phyloP scores from a whole-genome alignment of 108 stramenopile species.

The Poteriospumella lacustris region DNA sequence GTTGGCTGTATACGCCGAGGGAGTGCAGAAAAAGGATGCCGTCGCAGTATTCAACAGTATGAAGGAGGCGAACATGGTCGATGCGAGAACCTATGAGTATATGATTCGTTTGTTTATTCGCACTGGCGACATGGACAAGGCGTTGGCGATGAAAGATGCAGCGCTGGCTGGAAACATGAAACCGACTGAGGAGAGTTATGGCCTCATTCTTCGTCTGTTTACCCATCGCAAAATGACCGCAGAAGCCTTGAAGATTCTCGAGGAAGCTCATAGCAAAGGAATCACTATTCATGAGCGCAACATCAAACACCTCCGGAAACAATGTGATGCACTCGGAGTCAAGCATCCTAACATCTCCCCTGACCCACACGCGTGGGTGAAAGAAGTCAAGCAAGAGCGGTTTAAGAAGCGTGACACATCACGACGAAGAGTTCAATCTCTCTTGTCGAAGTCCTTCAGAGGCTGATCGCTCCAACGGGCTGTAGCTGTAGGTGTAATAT shows the following conservation, averaged over 20 bases:
- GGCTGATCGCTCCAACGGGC: too few relatives aligned
- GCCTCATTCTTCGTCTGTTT: neutral
- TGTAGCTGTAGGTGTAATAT: too few relatives aligned
- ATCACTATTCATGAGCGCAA: neutral
- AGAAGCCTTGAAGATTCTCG: constrained; percentile 16
- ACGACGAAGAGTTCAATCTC: too few relatives aligned
- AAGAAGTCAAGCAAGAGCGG: constrained; percentile 17
- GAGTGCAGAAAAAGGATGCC: too few relatives aligned
- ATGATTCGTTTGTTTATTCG: neutral
- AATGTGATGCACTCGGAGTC: neutral
- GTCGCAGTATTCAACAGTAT: too few relatives aligned
- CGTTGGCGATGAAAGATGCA: neutral
- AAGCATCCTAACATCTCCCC: neutral
- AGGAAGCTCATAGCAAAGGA: neutral
- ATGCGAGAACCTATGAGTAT: neutral
- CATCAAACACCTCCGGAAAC: neutral
- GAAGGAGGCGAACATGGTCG: too few relatives aligned
- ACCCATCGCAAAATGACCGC: neutral
- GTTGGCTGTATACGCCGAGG: too few relatives aligned
- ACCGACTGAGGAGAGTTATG: neutral
- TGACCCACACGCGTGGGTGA: constrained; percentile 23
- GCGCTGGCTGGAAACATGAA: neutral
- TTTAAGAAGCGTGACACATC: too few relatives aligned
- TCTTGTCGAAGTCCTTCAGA: too few relatives aligned
- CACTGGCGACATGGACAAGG: neutral